Percentiles rank a stretch among this genome's conserved stretches.
Evolutionary conservation across 495 filamentous ascomycete genomes (phyloP).

Genomic region (Glutinoglossum americanum): DNA sequence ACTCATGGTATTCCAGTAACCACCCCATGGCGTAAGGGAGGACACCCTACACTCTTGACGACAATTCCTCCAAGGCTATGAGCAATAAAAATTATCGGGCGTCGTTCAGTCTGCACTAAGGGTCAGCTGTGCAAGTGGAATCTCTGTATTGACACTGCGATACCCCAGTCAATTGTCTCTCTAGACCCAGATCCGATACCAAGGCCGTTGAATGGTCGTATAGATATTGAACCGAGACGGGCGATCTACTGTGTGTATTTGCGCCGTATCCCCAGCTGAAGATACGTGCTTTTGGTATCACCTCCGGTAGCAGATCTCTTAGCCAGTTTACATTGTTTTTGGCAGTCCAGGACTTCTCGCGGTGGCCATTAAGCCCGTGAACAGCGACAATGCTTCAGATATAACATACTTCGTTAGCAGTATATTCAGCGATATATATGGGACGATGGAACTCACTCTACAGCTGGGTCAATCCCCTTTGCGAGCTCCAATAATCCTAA

Average conservation of each 20-base stretch:
- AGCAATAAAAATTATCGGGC: constrained; percentile 69
- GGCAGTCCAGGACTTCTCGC: not conserved
- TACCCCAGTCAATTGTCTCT: not conserved
- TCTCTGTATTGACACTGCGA: constrained; percentile 8
- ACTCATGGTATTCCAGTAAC: no score
- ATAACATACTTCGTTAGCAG: no score
- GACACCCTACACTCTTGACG: constrained; percentile 52
- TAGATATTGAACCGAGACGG: not conserved
- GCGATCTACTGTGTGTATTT: not conserved
- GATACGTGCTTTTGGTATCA: not conserved
- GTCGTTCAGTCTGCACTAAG: constrained; percentile 12
- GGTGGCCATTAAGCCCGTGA: not conserved
- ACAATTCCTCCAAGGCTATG: constrained; percentile 70
- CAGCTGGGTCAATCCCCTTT: no score
- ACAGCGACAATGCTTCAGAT: not conserved
- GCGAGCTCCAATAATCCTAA: no score
- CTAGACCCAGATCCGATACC: not conserved
- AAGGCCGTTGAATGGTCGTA: not conserved
- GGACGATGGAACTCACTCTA: no score
- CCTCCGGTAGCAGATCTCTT: not conserved
- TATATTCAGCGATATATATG: no score
- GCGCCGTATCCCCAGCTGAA: constrained; percentile 1
- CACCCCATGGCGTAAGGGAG: no score
- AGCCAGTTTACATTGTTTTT: not conserved
- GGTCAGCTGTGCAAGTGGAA: not conserved